These are phyloP conservation scores for Tremella yokohamensis DNA, from an alignment of 768 basidiomycete species.

Conservation along the genomic window DNA sequence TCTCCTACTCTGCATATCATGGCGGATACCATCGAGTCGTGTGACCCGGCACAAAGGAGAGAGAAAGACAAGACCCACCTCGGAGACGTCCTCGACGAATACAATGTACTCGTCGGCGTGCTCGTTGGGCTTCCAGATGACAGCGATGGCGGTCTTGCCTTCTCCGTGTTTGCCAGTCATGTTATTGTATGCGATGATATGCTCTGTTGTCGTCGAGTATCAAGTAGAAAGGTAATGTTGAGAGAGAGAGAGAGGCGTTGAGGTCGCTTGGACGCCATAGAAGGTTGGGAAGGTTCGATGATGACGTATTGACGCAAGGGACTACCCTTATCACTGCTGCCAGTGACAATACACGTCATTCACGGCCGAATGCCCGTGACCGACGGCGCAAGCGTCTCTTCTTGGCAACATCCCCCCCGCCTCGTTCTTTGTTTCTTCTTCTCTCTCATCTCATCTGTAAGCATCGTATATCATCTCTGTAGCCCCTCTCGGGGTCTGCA, in stretches of 20 bases:
- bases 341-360: no score
- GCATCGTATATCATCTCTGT: not conserved
- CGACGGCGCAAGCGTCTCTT: no score
- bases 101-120: conserved; percentile 43
- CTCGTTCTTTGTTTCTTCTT: no score
- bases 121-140: conserved; percentile 39
- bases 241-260: not conserved
- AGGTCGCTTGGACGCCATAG: not conserved
- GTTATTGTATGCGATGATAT: conserved; percentile 12
- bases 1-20: not conserved
- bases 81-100: conserved; percentile 39
- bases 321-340: not conserved
- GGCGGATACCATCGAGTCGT: not conserved
- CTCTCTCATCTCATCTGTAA: no score
- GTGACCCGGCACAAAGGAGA: not conserved
- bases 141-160: conserved; percentile 6
- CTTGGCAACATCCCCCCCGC: no score
- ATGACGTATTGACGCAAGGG: conserved; percentile 8
- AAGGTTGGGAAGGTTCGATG: not conserved
- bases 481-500: not conserved
- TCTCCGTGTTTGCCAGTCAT: conserved; percentile 5
- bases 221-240: not conserved
- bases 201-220: not conserved
- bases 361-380: no score
- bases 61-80: conserved; percentile 28